Evolutionary conservation across 1,284 basidiomycete genomes (phyloP).

Genomic region (Mycena citricolor): DNA sequence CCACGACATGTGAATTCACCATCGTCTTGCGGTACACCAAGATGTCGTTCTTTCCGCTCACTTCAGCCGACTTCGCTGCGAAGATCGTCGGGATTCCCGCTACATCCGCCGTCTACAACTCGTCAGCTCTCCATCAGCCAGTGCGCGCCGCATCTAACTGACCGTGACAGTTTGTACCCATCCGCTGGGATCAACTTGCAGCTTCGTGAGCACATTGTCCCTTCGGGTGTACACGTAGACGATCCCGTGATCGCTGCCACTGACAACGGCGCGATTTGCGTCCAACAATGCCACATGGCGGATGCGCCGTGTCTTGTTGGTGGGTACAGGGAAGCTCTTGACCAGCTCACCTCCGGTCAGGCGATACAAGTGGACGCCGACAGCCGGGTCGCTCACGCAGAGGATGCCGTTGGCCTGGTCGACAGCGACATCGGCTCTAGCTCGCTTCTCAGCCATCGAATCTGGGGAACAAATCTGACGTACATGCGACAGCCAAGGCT

Average conservation of each 20-base stretch:
- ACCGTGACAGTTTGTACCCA: conserved; percentile 23
- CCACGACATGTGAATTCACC: not conserved
- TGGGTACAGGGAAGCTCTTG: conserved; percentile 13
- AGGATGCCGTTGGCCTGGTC: not conserved
- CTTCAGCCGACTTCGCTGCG: not conserved
- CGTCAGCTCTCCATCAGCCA: not conserved
- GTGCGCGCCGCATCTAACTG: not conserved
- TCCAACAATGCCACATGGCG: conserved; percentile 24
- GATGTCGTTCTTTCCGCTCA: not conserved
- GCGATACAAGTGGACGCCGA: conserved; percentile 14
- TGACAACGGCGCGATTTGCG: conserved; percentile 17
- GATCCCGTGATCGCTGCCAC: conserved; percentile 27
- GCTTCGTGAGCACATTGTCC: conserved; percentile 15
- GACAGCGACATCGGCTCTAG: conserved; percentile 5
- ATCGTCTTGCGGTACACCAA: conserved; percentile 4
- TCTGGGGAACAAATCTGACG: not conserved
- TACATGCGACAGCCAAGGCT: conserved; percentile 4
- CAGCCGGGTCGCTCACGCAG: conserved; percentile 18
- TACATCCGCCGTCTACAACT: conserved; percentile 1
- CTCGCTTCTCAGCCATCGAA: not conserved
- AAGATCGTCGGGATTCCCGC: conserved; percentile 3
- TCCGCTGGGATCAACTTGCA: conserved; percentile 9
- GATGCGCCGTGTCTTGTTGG: conserved; percentile 10
- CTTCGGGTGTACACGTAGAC: conserved; percentile 25
- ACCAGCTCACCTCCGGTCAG: conserved; percentile 12